Base-by-base conservation (phyloP, 768 basidiomycete genomes). In the Termitomyces sp. region DNA sequence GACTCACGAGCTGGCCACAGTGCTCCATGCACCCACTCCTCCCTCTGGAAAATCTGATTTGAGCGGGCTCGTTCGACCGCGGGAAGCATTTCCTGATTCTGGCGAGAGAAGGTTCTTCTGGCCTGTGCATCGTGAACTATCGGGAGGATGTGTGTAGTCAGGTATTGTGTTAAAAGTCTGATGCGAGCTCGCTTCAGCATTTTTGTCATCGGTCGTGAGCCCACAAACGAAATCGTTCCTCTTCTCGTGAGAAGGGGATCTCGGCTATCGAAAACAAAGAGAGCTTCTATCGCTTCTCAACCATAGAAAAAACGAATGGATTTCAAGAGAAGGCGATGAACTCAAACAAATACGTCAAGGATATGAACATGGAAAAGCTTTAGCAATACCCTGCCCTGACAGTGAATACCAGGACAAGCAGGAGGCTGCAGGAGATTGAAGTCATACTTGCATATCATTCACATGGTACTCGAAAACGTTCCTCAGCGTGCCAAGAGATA, bases 1-100 rank as follows among this genome's bases (percentile, higher is more conserved):
- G 17, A 57, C 59, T 1, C 54, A 60, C 59, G 52, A 56, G 37
- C 59, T 52, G 8, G 45, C 52, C 24, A 60, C 55, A 19, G 59
- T 57, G 38, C 51, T 54, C 58, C 58, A 60, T 26, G 52, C 58
- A 41, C 48, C 45, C 8, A 60, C 34, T 14, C 55, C 58, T 2
- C 55, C 52, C 24, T 60, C 59, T 26, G 52, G 47, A 38, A 57
- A 53, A n/a, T 38, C 37, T 14, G 53, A 12, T 28, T 40, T 47
- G 14, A 21, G 21, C 2, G 34, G 5, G 30, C 12, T n/a, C 35
- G 8, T 12, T 28, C 35, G 24, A 28, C 12, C 17, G 5, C 15
- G 17, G 34, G 15, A 38, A 17, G 10, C 10, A 40, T 19, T 5
- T 3, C n/a, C 11, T 38, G 24, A n/a, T 38, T 14, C 1, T 26